Evolutionary conservation across 1,139 yeast species (phyloP), one percentile per base, ranked within the genome.

Genomic region (Hemisphaericaspora xylofermentans): DNA sequence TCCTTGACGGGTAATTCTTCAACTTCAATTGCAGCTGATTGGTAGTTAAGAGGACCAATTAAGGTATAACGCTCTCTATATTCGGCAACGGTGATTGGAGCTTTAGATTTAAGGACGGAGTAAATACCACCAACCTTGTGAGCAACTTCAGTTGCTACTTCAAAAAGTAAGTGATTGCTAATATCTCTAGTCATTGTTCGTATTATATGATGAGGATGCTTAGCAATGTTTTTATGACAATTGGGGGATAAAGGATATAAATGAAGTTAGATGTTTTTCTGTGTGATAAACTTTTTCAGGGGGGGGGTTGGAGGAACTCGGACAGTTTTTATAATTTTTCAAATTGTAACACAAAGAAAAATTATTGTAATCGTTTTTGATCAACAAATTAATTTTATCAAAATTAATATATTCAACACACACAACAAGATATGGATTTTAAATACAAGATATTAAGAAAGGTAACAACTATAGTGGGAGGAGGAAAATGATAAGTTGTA

Each of bases 121-220:
- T 93, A 93, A 62, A 93, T 93, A 38, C 98, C 98, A 41, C 98
- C 98, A 22, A 93, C 98, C 55, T 95, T 78, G 71, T 93, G 91
- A 56, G 98, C 98, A 39, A 93, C 98, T 64, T 93, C 98, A 4
- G 98, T 93, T 50, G 98, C 95, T 41, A 88, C 87, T 68, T 93
- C 98, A 58, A 93, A 89, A 40, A 93, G 76, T 44, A 89, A 73
- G 60, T 89, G 97, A 63, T 88, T 85, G 54, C 84, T 80, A 49
- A 84, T 76, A 64, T 84, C 88, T 68, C 93, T 78, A 27, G 84
- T 69, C 91, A 84, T 84, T 30, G 19, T 41, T 27, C 21, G n/a
- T 18, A 18, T 26, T 7, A 19, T 19, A 6, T 15, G 27, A n/a
- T n/a, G 31, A 9, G 31, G 31, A 10, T 6, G 10, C 8, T 27